Evolutionary conservation across 208 protist species (phyloP), one percentile per base, ranked within the genome.

Genomic region (Herpetomonas tarakana): DNA sequence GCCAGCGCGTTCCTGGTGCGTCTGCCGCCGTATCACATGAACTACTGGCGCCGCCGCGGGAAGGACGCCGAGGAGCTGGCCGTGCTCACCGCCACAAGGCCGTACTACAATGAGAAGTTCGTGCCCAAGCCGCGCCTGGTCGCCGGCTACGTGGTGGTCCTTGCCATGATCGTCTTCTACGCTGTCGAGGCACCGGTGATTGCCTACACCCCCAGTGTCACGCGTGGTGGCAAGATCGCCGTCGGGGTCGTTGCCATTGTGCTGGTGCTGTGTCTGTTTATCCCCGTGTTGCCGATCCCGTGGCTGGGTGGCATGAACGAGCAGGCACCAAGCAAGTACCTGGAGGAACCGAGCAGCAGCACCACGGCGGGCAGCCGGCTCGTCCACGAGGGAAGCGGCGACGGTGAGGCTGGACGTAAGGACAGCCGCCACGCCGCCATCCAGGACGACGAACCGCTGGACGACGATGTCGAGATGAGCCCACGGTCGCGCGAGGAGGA

Each of bases 1-100:
- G 59, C 59, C 18, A 52, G 65, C 12, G 58, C 55, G 18, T 56
- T 64, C 18, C 35, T 74, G 11, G 47, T 83, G 19, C 62, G 67
- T 26, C 63, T 83, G 47, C 76, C 76, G n/a, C 71, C 66, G 31
- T 78, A 82, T 63, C 68, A 71, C 58, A 41, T 82, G 55, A 82
- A 82, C 54, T 72, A 65, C 52, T 77, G 67, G 72, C 60, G 77
- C 3, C 63, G 62, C 2, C 77, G 61, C 12, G 54, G 44, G 31
- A 71, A 66, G 57, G 60, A 56, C 14, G 27, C 46, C 16, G 62
- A 65, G 57, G 62, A 74, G 44, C 22, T 78, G 16, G 66, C 52
- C 22, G 59, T 46, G 39, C 62, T 78, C 38, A 49, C 45, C 11
- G 6, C 67, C 19, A 62, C 53, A 7, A 52, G 58, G 58, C 25